Conservation (phyloP, 176 grass and related monocot species). For the Raddia distichophylla region DNA sequence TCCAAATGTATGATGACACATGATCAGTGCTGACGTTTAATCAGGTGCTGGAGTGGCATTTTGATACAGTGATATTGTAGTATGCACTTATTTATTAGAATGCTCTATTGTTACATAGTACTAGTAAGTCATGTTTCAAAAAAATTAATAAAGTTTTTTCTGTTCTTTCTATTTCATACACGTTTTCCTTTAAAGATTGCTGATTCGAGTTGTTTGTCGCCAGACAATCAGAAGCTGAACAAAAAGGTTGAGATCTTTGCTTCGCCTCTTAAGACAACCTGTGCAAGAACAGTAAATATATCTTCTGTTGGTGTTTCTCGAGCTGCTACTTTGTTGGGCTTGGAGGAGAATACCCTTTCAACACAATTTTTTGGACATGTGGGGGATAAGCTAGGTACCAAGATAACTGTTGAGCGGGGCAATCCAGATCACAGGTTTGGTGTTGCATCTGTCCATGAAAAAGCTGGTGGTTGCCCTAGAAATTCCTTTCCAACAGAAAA, state of each 20-base stretch:
- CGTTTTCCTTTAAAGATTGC: slow-evolving; percentile 18
- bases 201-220: slow-evolving; percentile 40
- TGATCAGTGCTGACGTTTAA: slow-evolving; percentile 21
- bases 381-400: slow-evolving; percentile 52
- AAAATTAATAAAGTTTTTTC: slow-evolving; percentile 9
- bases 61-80: slow-evolving; percentile 8
- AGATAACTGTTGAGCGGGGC: slow-evolving; percentile 44
- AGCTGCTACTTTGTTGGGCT: slow-evolving; percentile 79
- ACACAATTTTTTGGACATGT: slow-evolving; percentile 59
- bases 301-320: slow-evolving; percentile 68
- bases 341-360: slow-evolving; percentile 67
- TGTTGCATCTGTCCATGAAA: slow-evolving; percentile 27
- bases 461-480: slow-evolving; percentile 30
- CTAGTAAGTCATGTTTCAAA: slow-evolving; percentile 12
- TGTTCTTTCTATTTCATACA: not conserved
- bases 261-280: slow-evolving; percentile 67
- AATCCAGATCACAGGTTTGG: slow-evolving; percentile 38
- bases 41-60: slow-evolving; percentile 33
- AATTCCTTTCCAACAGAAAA: slow-evolving; percentile 46
- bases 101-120: not conserved
- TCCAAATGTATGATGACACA: not conserved
- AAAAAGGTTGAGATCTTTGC: slow-evolving; percentile 41
- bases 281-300: slow-evolving; percentile 61
- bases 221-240: slow-evolving; percentile 42
- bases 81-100: not conserved